Evolutionary conservation across 805 yeast species (phyloP), one percentile per base, ranked within the genome.

Genomic region (Maudiozyma barnettii): DNA sequence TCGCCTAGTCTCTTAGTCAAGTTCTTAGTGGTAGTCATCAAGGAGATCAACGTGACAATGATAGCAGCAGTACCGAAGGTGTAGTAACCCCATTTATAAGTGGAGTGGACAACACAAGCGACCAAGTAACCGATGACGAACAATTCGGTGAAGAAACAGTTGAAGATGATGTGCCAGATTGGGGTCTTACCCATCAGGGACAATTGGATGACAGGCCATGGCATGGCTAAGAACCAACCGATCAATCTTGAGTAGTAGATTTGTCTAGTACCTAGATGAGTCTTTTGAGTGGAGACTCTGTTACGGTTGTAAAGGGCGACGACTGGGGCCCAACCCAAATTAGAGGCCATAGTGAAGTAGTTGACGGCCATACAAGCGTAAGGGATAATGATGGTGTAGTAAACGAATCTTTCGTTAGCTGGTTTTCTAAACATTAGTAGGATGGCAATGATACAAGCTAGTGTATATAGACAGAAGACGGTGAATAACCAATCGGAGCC

Each of bases 401-500:
- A 60, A 41, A 69, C 62, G 41, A 71, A 56, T 48, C 73, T 63
- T 49, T 69, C 63, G 40, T 55, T 55, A 9, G 61, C 56, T 18
- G 67, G 66, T 39, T 58, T 55, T 39, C 50, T 50, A 45, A 58
- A 62, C 51, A 63, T 59, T 33, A 63, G 43, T 23, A 52, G 53
- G 38, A 57, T 50, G 52, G 54, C 51, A n/a, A 57, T 44, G 14
- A 69, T 45, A 9, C 73, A 56, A 22, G 71, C 59, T 1, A 71
- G 45, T 22, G 67, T 62, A 55, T 76, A 74, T 18, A 77, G 51
- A 37, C 73, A 60, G 59, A 80, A 79, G 18, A 70, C 82, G 3
- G 86, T 72, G 82, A 84, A 81, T 54, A 76, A 71, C 85, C 84
- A 81, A 62, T 77, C 78, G 7, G 84, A 78, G 63, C 86, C 86